Evolutionary conservation across 768 basidiomycete genomes (phyloP).

Genomic region (Lactarius indigo): DNA sequence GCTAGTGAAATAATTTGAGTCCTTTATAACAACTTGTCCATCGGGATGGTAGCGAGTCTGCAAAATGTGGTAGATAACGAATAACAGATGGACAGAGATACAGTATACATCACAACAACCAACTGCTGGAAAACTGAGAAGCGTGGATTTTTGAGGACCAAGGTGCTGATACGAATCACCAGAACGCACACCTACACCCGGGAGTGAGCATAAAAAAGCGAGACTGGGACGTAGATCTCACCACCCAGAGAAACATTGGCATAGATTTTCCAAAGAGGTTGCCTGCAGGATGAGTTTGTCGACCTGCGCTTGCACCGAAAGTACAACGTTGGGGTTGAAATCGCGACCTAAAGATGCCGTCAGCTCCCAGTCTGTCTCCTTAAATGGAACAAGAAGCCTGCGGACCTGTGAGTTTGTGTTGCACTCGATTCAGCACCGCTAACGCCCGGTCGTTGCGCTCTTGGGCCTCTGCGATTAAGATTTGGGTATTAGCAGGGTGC

Average conservation of each 20-base stretch:
- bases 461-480: conserved; percentile 50
- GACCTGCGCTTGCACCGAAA: conserved; percentile 82
- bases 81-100: conserved; percentile 18
- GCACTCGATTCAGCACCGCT: conserved; percentile 90
- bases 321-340: conserved; percentile 78
- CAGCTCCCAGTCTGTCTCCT: neutral
- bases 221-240: conserved; percentile 32
- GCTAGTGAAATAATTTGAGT: neutral
- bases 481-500: neutral
- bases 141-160: neutral
- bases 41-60: neutral
- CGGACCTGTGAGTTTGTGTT: conserved; percentile 89
- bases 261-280: conserved; percentile 90
- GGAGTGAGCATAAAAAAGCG: neutral
- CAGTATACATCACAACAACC: neutral
- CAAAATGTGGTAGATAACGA: conserved; percentile 16
- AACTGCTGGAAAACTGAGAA: neutral
- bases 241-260: conserved; percentile 97
- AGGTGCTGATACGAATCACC: conserved; percentile 29
- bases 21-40: neutral
- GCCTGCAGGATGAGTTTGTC: conserved; percentile 92
- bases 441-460: conserved; percentile 92
- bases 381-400: conserved; percentile 6
- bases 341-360: conserved; percentile 62
- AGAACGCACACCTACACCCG: conserved; percentile 39